These are phyloP conservation scores for Penicillium sp. DNA, from an alignment of 2,329 filamentous ascomycete genomes.

Conservation along the genomic window DNA sequence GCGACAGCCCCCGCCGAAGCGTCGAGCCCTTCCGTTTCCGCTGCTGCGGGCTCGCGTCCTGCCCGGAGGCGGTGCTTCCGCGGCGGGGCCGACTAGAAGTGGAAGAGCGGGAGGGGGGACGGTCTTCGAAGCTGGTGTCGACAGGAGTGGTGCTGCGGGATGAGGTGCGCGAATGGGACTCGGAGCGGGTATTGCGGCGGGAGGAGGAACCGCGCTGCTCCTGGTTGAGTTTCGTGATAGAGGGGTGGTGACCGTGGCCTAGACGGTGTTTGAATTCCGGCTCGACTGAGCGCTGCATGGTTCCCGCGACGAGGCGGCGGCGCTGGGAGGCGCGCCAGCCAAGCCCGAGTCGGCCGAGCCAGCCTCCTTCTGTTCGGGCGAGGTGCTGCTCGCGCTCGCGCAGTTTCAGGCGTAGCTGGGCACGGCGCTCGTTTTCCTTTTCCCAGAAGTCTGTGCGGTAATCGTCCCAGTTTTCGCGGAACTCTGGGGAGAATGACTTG, in stretches of 20 bases:
- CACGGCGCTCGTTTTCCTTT: constrained; percentile 84
- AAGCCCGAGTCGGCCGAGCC: constrained; percentile 81
- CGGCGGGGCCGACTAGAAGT: constrained; percentile 33
- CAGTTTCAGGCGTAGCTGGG: constrained; percentile 67
- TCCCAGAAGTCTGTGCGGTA: constrained; percentile 97
- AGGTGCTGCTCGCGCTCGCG: constrained; percentile 65
- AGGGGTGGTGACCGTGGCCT: constrained; percentile 29
- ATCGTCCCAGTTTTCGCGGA: constrained; percentile 94
- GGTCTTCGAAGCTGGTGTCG: constrained; percentile 35
- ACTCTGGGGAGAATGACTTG: constrained; percentile 91
- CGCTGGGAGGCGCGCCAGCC: constrained; percentile 39
- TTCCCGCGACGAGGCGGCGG: constrained; percentile 30
- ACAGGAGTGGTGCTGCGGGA: constrained; percentile 44
- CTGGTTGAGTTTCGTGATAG: constrained; percentile 26
- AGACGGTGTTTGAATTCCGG: constrained; percentile 26
- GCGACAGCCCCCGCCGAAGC: constrained; percentile 32
- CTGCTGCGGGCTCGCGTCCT: constrained; percentile 27
- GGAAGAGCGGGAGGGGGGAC: constrained; percentile 35
- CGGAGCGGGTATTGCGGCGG: constrained; percentile 36
- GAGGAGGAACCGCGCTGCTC: constrained; percentile 26
- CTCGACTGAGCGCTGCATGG: constrained; percentile 26
- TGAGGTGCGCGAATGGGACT: constrained; percentile 41
- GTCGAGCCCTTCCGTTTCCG: constrained; percentile 33
- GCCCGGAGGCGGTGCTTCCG: constrained; percentile 32
- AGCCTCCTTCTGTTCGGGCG: constrained; percentile 65